phyloP scores from a whole-genome alignment of 2,329 filamentous ascomycete species.

The Arthrobotrys musiformis region DNA sequence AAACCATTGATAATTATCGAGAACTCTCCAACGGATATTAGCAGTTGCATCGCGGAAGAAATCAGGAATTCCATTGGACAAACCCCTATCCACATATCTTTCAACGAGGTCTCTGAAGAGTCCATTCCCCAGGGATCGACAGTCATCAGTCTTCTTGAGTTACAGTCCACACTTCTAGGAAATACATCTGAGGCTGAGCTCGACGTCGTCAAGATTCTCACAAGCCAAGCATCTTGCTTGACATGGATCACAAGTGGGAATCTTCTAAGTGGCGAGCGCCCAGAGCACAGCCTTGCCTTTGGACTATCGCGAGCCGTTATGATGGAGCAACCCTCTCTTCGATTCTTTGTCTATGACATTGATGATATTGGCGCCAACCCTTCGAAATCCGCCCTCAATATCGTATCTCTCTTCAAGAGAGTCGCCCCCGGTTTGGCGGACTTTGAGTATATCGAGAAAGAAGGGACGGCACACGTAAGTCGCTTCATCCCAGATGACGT shows the following conservation, averaged over 20 bases:
- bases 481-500: constrained; percentile 58
- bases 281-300: constrained; percentile 54
- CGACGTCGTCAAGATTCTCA: constrained; percentile 41
- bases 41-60: background rate
- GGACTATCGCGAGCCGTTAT: constrained; percentile 57
- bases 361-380: constrained; percentile 32
- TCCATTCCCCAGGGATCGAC: constrained; percentile 14
- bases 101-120: background rate
- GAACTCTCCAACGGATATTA: background rate
- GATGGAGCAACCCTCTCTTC: constrained; percentile 58
- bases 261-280: constrained; percentile 36
- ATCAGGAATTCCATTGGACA: background rate
- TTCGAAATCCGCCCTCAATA: constrained; percentile 18
- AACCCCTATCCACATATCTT: constrained; percentile 1
- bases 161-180: constrained; percentile 33
- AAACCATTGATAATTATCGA: constrained; percentile 1
- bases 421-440: constrained; percentile 53
- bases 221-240: constrained; percentile 40
- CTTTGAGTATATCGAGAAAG: constrained; percentile 60
- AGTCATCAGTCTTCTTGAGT: constrained; percentile 45
- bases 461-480: constrained; percentile 60
- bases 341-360: constrained; percentile 56
- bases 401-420: constrained; percentile 35
- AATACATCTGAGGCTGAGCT: constrained; percentile 37
- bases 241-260: constrained; percentile 57